phyloP scores from a whole-genome alignment of 768 basidiomycete species.

The Tricholoma bakamatsutake region DNA sequence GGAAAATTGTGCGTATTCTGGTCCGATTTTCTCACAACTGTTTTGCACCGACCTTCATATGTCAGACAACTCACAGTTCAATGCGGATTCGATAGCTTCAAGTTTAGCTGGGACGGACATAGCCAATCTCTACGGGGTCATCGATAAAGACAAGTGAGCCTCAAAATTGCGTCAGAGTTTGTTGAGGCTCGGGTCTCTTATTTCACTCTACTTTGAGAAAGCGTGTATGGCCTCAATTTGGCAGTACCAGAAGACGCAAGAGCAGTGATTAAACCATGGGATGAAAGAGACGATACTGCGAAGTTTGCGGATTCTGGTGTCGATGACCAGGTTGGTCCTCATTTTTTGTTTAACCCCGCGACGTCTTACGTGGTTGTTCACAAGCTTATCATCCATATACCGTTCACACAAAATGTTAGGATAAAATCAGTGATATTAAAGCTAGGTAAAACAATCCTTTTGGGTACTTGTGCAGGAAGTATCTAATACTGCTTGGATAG shows the following conservation, averaged over 20 bases:
- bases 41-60: neutral
- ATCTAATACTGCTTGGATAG: conserved; percentile 18
- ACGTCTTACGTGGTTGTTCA: neutral
- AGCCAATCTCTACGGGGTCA: conserved; percentile 51
- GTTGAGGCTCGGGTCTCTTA: conserved; percentile 14
- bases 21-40: neutral
- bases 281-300: conserved; percentile 61
- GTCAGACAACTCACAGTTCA: conserved; percentile 20
- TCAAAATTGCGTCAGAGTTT: neutral
- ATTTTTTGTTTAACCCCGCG: neutral
- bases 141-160: conserved; percentile 65
- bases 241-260: conserved; percentile 77
- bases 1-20: conserved; percentile 3
- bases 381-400: conserved; percentile 76
- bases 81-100: conserved; percentile 36
- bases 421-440: conserved; percentile 72
- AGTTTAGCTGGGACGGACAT: conserved; percentile 41
- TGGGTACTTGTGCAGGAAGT: neutral
- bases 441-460: conserved; percentile 45
- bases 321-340: conserved; percentile 67
- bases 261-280: conserved; percentile 77
- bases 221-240: conserved; percentile 78
- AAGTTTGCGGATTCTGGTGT: conserved; percentile 73
- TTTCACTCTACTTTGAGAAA: conserved; percentile 29
- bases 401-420: conserved; percentile 74